Conservation (phyloP, 495 filamentous ascomycete genomes). For the Letharia columbiana region DNA sequence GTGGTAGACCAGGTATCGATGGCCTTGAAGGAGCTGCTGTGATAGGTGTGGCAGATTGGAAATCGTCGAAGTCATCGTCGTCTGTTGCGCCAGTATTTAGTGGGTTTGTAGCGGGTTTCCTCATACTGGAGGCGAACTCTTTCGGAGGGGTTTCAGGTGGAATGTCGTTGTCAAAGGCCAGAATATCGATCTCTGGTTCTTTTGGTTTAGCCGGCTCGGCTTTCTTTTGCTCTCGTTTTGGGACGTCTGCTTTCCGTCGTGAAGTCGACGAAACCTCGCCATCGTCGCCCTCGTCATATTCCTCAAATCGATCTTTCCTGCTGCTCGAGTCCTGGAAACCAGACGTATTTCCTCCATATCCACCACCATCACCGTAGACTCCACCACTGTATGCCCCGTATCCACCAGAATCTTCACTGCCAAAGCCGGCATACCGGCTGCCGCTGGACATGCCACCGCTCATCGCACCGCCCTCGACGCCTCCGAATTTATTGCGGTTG, state of each 20-base stretch:
- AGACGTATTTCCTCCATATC: slow-evolving; percentile 62
- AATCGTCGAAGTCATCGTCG: slow-evolving; percentile 97
- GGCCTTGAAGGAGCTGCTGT: slow-evolving; percentile 39
- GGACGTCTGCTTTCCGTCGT: slow-evolving; percentile 41
- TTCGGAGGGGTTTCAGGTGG: slow-evolving; percentile 37
- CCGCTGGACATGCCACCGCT: slow-evolving; percentile 49
- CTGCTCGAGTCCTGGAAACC: slow-evolving; percentile 62
- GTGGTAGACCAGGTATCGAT: slow-evolving; percentile 31
- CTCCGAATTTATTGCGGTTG: slow-evolving; percentile 89
- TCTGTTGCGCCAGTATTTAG: slow-evolving; percentile 47
- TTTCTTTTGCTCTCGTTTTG: slow-evolving; percentile 42
- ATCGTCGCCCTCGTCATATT: slow-evolving; percentile 95
- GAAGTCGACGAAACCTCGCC: slow-evolving; percentile 44
- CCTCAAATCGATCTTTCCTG: slow-evolving; percentile 73
- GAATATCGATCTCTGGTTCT: slow-evolving; percentile 78
- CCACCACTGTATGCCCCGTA: slow-evolving; percentile 81
- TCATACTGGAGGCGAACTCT: slow-evolving; percentile 39
- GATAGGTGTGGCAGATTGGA: slow-evolving; percentile 79
- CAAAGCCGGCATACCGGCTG: slow-evolving; percentile 77
- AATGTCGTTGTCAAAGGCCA: slow-evolving; percentile 75
- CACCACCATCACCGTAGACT: slow-evolving; percentile 89
- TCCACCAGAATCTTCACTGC: slow-evolving; percentile 54
- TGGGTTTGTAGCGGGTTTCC: slow-evolving; percentile 41
- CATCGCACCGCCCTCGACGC: slow-evolving; percentile 73
- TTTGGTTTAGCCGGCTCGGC: slow-evolving; percentile 65